phyloP scores from a whole-genome alignment of 2,329 filamentous ascomycete species.

The Aschersonia sp. region DNA sequence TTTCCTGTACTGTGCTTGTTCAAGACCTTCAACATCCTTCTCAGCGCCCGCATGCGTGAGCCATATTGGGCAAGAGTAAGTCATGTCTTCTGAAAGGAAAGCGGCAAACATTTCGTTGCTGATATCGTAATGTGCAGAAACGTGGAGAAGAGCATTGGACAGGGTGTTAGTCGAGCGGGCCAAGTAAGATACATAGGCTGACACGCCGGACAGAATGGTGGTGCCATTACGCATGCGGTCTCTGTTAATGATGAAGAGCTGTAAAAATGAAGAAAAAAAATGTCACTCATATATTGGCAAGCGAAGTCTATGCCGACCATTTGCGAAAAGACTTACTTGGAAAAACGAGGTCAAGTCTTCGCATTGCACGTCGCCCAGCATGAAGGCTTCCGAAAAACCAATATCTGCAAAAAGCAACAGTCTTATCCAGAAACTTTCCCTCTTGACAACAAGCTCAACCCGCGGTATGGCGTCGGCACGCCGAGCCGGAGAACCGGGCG shows the following conservation, averaged over 20 bases:
- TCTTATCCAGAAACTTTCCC: constrained; percentile 57
- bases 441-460: constrained; percentile 44
- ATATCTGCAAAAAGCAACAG: constrained; percentile 58
- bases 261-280: not conserved
- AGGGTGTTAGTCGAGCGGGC: constrained; percentile 43
- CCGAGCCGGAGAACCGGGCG: constrained; percentile 17
- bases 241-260: constrained; percentile 61
- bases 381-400: constrained; percentile 61
- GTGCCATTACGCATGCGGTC: constrained; percentile 47
- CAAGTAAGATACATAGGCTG: constrained; percentile 40
- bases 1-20: constrained; percentile 54
- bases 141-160: constrained; percentile 47
- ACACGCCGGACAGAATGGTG: constrained; percentile 45
- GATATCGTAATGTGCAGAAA: constrained; percentile 61
- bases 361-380: constrained; percentile 57
- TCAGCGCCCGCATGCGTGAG: not conserved
- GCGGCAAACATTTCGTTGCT: constrained; percentile 64
- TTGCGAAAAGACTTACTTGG: constrained; percentile 26
- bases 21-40: constrained; percentile 35
- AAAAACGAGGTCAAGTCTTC: constrained; percentile 55
- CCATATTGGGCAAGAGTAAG: constrained; percentile 61
- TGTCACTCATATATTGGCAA: no score
- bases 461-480: constrained; percentile 21
- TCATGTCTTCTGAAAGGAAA: constrained; percentile 63
- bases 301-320: no score